These are phyloP conservation scores for Wolfiporia cocos DNA, from an alignment of 1,284 basidiomycete species.

Conservation along the genomic window DNA sequence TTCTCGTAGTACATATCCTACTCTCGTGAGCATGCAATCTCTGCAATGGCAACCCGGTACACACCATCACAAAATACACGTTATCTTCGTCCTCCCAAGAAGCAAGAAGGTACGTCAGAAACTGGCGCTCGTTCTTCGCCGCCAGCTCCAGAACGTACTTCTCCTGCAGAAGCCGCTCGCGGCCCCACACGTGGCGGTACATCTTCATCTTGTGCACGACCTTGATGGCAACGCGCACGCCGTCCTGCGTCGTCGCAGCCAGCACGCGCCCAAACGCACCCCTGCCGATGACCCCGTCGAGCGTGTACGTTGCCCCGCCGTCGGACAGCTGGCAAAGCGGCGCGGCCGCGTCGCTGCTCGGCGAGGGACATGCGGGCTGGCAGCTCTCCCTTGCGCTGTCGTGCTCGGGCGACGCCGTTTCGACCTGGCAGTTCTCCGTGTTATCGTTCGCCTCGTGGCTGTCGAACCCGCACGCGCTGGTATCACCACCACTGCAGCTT, in stretches of 20 bases:
- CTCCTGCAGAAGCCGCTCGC: conserved; percentile 6
- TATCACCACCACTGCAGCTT: too few relatives aligned
- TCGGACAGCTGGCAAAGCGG: too few relatives aligned
- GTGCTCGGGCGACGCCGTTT: too few relatives aligned
- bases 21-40: too few relatives aligned
- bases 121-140: background rate
- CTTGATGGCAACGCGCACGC: conserved; percentile 18
- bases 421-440: too few relatives aligned
- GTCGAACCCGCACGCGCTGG: too few relatives aligned
- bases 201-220: conserved; percentile 15
- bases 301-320: background rate
- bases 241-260: conserved; percentile 2
- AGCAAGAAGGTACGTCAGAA: conserved; percentile 5
- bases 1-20: too few relatives aligned
- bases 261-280: conserved; percentile 14
- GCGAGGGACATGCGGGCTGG: too few relatives aligned
- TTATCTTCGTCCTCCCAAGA: conserved; percentile 12
- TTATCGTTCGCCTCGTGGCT: too few relatives aligned
- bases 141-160: conserved; percentile 6
- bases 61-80: conserved; percentile 18
- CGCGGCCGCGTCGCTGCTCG: too few relatives aligned
- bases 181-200: conserved; percentile 1
- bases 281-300: conserved; percentile 9
- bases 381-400: too few relatives aligned
- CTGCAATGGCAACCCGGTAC: too few relatives aligned